Evolutionary conservation across 805 yeast genomes (phyloP), one percentile per base, ranked within the genome.

Genomic region (Saccharomycopsis capsularis): DNA sequence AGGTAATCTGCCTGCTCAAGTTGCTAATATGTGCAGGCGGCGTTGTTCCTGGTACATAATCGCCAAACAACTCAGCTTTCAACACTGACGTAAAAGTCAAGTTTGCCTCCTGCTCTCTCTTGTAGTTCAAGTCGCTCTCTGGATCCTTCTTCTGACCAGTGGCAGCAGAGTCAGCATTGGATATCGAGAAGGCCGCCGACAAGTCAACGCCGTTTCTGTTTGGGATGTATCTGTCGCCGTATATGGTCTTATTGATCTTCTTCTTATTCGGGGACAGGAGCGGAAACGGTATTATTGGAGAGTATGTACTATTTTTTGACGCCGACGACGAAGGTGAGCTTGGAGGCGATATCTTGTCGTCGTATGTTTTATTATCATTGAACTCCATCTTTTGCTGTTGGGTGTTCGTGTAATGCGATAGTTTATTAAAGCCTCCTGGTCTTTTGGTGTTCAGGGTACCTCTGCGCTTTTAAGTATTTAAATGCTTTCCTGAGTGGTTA

Each of bases 1-100:
- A 18, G 5, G 41, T 38, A 24, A 7, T 16, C 19, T 6, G 23
- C 16, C 39, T 30, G 6, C 23, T 16, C 4, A 47, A 25, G 42
- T 29, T 36, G 37, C 38, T 40, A 19, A 51, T 42, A 23, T 36
- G 42, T 21, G 48, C 3, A 22, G 65, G 68, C 13, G 60, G 59
- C 2, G 62, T 60, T 4, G 59, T 56, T 16, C 61, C 49, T 49
- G 90, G 87, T 3, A 87, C 78, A 53, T 85, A 78, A 60, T 84
- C 93, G 15, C 97, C 98, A 69, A 93, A 93, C 32, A 93, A 67
- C 63, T 93, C 99, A 30, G 95, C 85, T 57, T 85, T 84, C 42
- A 93, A 68, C 2, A 93, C 85, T 0, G 91, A 80, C 48, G 90
- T 82, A 64, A 90, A 93, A 0, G 95, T 86, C 55, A 84, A 70